Evolutionary conservation across 1,139 yeast genomes (phyloP), one percentile per base, ranked within the genome.

Genomic region (Geotrichum reessii): DNA sequence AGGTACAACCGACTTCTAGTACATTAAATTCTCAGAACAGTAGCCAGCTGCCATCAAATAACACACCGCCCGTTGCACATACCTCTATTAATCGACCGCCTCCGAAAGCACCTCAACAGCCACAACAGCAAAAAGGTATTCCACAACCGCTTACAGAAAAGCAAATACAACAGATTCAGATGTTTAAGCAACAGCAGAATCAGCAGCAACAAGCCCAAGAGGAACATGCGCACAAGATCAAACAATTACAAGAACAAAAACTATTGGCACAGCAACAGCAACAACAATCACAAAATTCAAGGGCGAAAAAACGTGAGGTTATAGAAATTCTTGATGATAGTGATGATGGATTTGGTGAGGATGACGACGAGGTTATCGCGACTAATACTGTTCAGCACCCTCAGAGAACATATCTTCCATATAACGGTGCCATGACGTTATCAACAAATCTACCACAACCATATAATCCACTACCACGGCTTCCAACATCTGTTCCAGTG

Each of bases 251-350:
- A 14, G 19, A 14, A 14, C 14, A 14, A 14, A 14, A 14, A 37
- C 17, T n/a, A 37, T 37, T 14, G 17, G n/a, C 17, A n/a, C 42
- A 37, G 5, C 42, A 37, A 11, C 42, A 37, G 42, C 42, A 37
- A 11, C 17, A 37, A 37, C 42, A 17, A 37, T 19, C n/a, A 12
- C 42, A 11, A 31, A 12, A 5, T 3, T 11, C 37, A 8, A 12
- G 14, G 42, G 17, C 42, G 42, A 37, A 14, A 37, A 37, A 37
- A 11, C 50, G n/a, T 27, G 56, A 53, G 19, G 47, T 53, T 33
- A 53, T 53, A 6, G 56, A 53, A 19, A 53, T 53, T 31, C 51
- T 53, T 14, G 56, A 53, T 22, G 56, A 53, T 24, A 50, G 48
- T 22, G 56, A 53, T 21, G 56, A 53, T 28, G 56, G 56, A 31